Conservation (phyloP, 345 rosid species). For the Hibiscus mutabilis region DNA sequence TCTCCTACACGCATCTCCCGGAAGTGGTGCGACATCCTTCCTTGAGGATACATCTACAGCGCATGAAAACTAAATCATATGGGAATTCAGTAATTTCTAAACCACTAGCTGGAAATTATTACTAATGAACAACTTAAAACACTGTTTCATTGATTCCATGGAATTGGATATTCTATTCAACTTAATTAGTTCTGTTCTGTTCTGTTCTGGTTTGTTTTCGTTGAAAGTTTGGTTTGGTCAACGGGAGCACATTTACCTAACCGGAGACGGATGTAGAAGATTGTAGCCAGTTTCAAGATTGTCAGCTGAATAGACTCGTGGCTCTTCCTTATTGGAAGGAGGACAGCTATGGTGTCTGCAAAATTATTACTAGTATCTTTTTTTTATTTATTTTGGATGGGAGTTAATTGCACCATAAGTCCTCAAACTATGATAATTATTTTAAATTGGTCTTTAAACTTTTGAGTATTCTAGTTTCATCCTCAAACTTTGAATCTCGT, state of each 20-base stretch:
- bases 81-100: background rate
- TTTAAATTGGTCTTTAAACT: no score
- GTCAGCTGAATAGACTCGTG: background rate
- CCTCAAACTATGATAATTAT: no score
- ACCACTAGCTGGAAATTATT: background rate
- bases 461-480: no score
- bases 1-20: conserved; percentile 54
- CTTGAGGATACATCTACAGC: conserved; percentile 65
- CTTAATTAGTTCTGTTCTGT: no score
- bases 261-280: background rate
- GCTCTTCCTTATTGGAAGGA: background rate
- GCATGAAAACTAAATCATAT: background rate
- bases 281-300: background rate
- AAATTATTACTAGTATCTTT: background rate
- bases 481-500: no score
- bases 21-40: conserved; percentile 72
- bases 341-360: background rate
- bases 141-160: no score
- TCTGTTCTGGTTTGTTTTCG: background rate
- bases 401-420: no score
- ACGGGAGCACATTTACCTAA: background rate
- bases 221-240: background rate
- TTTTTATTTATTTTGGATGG: no score
- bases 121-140: no score
- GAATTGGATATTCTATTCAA: no score